These are phyloP conservation scores for Xylaria sp. DNA, from an alignment of 2,329 filamentous ascomycete species.

Conservation along the genomic window DNA sequence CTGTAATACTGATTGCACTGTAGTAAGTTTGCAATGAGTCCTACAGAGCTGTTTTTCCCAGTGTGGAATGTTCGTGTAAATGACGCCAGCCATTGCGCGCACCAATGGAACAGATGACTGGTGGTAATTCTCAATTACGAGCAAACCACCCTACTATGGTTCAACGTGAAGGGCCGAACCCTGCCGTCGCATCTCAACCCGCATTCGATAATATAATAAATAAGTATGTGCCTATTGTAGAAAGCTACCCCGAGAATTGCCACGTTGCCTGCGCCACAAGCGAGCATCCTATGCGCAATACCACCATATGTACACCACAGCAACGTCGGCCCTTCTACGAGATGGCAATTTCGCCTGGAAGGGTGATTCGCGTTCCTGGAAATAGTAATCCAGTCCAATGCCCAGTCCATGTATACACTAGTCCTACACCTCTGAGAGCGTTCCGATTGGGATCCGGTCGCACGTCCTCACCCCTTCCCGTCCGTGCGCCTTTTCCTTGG, in stretches of 20 bases:
- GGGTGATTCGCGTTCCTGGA: conserved; percentile 16
- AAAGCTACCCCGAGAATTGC: conserved; percentile 20
- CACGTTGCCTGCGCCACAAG: conserved; percentile 21
- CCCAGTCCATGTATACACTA: neutral
- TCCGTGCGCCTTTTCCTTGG: conserved; percentile 14
- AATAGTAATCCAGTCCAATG: neutral
- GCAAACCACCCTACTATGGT: too few relatives aligned
- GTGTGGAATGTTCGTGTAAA: too few relatives aligned
- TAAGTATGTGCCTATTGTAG: too few relatives aligned
- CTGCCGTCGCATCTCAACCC: conserved; percentile 8
- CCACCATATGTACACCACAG: conserved; percentile 2
- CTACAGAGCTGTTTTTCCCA: conserved; percentile 4
- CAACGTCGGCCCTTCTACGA: conserved; percentile 26
- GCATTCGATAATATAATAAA: too few relatives aligned
- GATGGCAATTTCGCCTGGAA: conserved; percentile 20
- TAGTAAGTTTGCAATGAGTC: neutral
- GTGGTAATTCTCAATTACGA: neutral
- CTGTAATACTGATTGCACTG: neutral
- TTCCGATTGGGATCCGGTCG: conserved; percentile 27
- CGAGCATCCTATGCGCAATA: conserved; percentile 10
- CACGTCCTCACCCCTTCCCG: conserved; percentile 18
- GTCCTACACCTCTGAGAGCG: too few relatives aligned
- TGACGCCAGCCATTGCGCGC: neutral
- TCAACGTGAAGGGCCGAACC: conserved; percentile 2
- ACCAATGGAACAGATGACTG: neutral